These are phyloP conservation scores for Phoma sp. DNA, from an alignment of 2,329 filamentous ascomycete species.

Conservation along the genomic window DNA sequence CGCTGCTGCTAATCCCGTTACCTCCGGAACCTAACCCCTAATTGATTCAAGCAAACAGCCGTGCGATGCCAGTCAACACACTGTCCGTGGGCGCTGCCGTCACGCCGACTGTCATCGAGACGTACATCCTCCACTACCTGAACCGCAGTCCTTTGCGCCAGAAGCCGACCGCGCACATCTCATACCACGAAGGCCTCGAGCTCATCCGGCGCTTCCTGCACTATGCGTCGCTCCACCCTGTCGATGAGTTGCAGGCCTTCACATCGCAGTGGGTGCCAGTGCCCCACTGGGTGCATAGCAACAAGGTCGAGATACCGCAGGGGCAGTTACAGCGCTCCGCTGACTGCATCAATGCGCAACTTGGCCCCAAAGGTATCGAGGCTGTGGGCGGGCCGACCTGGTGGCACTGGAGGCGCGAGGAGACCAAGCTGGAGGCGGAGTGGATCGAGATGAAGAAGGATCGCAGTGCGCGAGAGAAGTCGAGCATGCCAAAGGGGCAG, in stretches of 20 bases:
- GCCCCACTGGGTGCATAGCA: constrained; percentile 84
- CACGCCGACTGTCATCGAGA: constrained; percentile 86
- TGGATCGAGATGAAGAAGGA: constrained; percentile 97
- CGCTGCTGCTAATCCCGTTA: constrained; percentile 16
- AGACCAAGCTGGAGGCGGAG: constrained; percentile 74
- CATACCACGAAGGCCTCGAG: constrained; percentile 91
- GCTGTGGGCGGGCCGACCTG: constrained; percentile 83
- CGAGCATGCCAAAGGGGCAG: constrained; percentile 63
- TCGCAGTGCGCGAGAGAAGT: constrained; percentile 73
- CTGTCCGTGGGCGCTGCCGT: constrained; percentile 82
- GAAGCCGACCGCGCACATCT: constrained; percentile 88
- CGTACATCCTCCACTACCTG: constrained; percentile 88
- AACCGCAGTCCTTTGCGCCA: constrained; percentile 77
- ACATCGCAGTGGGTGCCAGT: constrained; percentile 90
- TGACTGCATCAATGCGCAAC: constrained; percentile 70
- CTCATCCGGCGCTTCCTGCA: constrained; percentile 85
- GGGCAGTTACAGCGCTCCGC: constrained; percentile 71
- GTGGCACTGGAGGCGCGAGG: constrained; percentile 74
- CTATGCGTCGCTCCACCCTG: constrained; percentile 85
- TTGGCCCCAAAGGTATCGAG: constrained; percentile 78
- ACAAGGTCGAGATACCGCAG: constrained; percentile 70
- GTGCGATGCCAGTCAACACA: constrained; percentile 73
- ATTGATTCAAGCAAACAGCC: neutral
- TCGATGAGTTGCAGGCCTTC: constrained; percentile 93
- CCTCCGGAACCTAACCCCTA: constrained; percentile 16